These are phyloP conservation scores for Solanum lignicaule DNA, from an alignment of 257 asterid genomes.

Conservation along the genomic window DNA sequence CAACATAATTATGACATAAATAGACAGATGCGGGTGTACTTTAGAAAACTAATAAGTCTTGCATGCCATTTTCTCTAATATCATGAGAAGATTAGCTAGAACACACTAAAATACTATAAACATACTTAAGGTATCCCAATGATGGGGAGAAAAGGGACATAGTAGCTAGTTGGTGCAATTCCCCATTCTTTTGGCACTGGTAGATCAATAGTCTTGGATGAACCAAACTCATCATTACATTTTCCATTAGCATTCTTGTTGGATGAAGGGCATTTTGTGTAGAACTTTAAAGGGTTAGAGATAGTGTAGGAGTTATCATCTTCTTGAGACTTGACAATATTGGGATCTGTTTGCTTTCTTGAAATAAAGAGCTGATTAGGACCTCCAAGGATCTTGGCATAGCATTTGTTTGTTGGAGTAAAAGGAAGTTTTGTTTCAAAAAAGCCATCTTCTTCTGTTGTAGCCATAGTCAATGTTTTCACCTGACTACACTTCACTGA, in stretches of 20 bases:
- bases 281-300: conserved; percentile 48
- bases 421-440: conserved; percentile 30
- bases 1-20: background rate
- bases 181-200: conserved; percentile 91
- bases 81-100: background rate
- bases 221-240: conserved; percentile 42
- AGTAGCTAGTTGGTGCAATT: conserved; percentile 71
- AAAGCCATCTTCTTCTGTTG: conserved; percentile 50
- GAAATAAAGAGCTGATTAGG: conserved; percentile 41
- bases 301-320: conserved; percentile 26
- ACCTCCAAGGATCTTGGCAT: conserved; percentile 80
- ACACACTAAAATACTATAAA: background rate
- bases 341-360: conserved; percentile 12
- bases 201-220: conserved; percentile 70
- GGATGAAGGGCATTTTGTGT: conserved; percentile 40
- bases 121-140: conserved; percentile 71
- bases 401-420: conserved; percentile 20
- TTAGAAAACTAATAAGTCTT: background rate
- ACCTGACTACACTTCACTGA: conserved; percentile 53
- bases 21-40: background rate
- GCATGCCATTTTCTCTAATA: background rate
- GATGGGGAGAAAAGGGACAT: conserved; percentile 68
- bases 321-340: conserved; percentile 18
- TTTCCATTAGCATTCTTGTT: conserved; percentile 10
- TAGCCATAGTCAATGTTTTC: conserved; percentile 34